Evolutionary conservation across 768 basidiomycete genomes (phyloP), one percentile per base, ranked within the genome.

Genomic region (Tubosaeta sp.): DNA sequence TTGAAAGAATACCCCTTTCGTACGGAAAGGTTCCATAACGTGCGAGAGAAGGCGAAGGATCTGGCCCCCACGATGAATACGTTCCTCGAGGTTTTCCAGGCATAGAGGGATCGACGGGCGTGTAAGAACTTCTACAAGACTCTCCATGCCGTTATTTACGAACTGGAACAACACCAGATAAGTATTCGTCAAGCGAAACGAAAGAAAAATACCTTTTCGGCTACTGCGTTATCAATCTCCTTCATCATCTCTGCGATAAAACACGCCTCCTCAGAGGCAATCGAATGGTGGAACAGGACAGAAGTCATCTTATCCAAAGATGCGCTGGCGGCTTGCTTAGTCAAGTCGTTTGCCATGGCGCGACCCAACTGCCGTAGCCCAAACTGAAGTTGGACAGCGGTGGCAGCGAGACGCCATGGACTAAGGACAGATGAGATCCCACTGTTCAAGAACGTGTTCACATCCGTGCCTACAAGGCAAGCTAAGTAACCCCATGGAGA

Each of bases 361-460:
- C 84, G 78, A 16, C 83, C 86, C 59, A 91, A 70, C 58, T 88
- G 86, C 61, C 86, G 81, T 47, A 91, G 73, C 38, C 83, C 80
- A 34, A 91, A 77, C 51, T 89, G 86, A 54, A 90, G 76, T 58
- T 89, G 84, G 48, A 90, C 85, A 6, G 85, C 83, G 0, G 90
- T 90, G 3, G 87, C 86, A 10, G 86, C 81, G 22, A 91, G 78
- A 60, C 86, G 88, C 87, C 90, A 92, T 1, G 88, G 90, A 54
- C 86, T 90, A 25, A 91, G 71, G 29, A 87, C 71, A 10, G 81
- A 82, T 0, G 81, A 82, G 12, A 84, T 77, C 18, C 81, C 78
- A 77, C 81, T 83, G 48, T 78, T 80, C 44, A 76, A 77, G 45
- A 79, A 70, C 2, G 65, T 40, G 34, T 80, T 79, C 18, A 76